These are phyloP conservation scores for Claviceps sp. DNA, from an alignment of 2,329 filamentous ascomycete genomes.

Conservation along the genomic window DNA sequence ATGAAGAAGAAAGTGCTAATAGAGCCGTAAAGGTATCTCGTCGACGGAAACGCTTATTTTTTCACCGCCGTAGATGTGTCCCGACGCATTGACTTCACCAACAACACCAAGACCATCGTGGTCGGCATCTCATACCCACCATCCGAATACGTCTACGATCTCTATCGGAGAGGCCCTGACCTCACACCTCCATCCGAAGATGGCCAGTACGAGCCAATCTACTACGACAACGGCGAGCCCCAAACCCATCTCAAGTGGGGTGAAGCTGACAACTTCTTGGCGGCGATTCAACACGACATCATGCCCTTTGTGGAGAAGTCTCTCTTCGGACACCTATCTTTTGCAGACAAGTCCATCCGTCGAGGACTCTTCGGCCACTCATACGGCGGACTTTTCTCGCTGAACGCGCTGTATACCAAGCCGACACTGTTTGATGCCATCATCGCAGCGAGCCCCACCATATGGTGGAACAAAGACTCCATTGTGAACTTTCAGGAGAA, in stretches of 20 bases:
- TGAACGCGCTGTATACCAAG: slow-evolving; percentile 28
- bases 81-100: slow-evolving; percentile 13
- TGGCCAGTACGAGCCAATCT: slow-evolving; percentile 12
- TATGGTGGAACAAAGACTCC: slow-evolving; percentile 32
- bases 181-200: slow-evolving; percentile 16
- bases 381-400: slow-evolving; percentile 32
- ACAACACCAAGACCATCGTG: slow-evolving; percentile 15
- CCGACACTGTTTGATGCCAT: slow-evolving; percentile 29
- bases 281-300: slow-evolving; percentile 27
- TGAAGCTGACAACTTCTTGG: slow-evolving; percentile 30
- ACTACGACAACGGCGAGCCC: slow-evolving; percentile 13
- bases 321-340: slow-evolving; percentile 13
- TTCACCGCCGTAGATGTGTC: slow-evolving; percentile 19
- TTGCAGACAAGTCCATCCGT: slow-evolving; percentile 18
- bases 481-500: slow-evolving; percentile 20
- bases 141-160: slow-evolving; percentile 15
- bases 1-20: not conserved
- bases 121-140: slow-evolving; percentile 21
- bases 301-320: slow-evolving; percentile 18
- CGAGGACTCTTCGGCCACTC: slow-evolving; percentile 36
- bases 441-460: slow-evolving; percentile 30
- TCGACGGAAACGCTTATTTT: slow-evolving; percentile 23
- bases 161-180: slow-evolving; percentile 15
- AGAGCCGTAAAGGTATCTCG: slow-evolving; percentile 15
- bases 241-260: slow-evolving; percentile 18